Evolutionary conservation across 2,329 filamentous ascomycete species (phyloP).

Genomic region (Aspergillus novofumigatus): DNA sequence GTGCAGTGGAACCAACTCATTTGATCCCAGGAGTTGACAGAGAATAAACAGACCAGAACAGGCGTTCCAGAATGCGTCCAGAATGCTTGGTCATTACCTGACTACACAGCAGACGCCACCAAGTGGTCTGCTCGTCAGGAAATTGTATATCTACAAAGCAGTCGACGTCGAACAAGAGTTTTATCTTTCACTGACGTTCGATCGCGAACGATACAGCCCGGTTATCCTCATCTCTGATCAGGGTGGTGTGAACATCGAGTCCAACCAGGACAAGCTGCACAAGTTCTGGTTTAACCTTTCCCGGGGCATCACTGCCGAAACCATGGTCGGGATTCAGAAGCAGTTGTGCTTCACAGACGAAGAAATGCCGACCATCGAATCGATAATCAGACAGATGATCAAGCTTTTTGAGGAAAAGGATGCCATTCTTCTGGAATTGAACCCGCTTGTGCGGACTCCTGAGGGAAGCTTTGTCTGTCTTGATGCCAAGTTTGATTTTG

Average conservation of each 20-base stretch:
- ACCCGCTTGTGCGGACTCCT: slow-evolving; percentile 30
- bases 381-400: slow-evolving; percentile 30
- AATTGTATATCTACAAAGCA: slow-evolving; percentile 37
- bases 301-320: slow-evolving; percentile 22
- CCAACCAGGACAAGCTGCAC: slow-evolving; percentile 22
- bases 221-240: slow-evolving; percentile 35
- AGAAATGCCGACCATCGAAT: slow-evolving; percentile 21
- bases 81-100: slow-evolving; percentile 27
- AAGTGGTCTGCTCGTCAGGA: slow-evolving; percentile 24
- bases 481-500: slow-evolving; percentile 45
- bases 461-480: slow-evolving; percentile 32
- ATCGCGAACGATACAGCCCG: slow-evolving; percentile 41
- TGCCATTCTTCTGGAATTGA: slow-evolving; percentile 45
- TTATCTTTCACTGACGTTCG: slow-evolving; percentile 43
- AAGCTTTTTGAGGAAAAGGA: slow-evolving; percentile 44
- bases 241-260: slow-evolving; percentile 31
- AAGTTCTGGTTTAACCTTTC: slow-evolving; percentile 23
- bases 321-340: slow-evolving; percentile 18
- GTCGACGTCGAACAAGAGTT: slow-evolving; percentile 31
- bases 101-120: slow-evolving; percentile 27
- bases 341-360: slow-evolving; percentile 21
- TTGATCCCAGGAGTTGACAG: neutral
- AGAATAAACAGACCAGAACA: slow-evolving; percentile 16
- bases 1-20: neutral
- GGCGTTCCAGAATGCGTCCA: slow-evolving; percentile 22